phyloP scores from a whole-genome alignment of 1,139 yeast genomes.

The Debaryomycetaceae sp. region DNA sequence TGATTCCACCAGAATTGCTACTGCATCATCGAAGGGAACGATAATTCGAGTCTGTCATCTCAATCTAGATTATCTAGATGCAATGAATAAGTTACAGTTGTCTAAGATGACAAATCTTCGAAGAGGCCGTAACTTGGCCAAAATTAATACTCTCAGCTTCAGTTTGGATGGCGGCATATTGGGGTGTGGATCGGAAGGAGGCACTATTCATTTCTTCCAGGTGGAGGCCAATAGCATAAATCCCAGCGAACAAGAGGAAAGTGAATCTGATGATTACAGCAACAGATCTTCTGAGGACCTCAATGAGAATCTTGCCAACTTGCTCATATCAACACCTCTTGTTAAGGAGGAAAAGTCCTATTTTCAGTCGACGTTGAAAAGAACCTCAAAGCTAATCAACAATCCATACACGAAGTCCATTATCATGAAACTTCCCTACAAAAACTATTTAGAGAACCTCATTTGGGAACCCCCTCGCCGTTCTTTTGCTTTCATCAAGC shows the following conservation, averaged over 20 bases:
- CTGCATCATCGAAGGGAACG: constrained; percentile 72
- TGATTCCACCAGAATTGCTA: constrained; percentile 55
- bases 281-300: constrained; percentile 33
- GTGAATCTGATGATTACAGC: constrained; percentile 9
- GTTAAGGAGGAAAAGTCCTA: constrained; percentile 10
- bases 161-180: constrained; percentile 47
- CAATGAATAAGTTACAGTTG: constrained; percentile 14
- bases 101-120: constrained; percentile 52
- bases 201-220: constrained; percentile 65
- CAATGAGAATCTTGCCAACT: constrained; percentile 43
- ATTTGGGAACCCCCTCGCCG: constrained; percentile 46
- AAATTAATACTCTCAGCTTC: constrained; percentile 54
- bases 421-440: constrained; percentile 40
- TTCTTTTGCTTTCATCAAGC: constrained; percentile 40
- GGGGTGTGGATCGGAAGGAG: constrained; percentile 67
- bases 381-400: constrained; percentile 24
- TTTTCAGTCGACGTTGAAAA: constrained; percentile 13
- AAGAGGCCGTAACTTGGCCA: constrained; percentile 64
- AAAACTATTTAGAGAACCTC: constrained; percentile 39
- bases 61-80: constrained; percentile 8
- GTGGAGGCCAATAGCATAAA: constrained; percentile 16
- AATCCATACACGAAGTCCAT: constrained; percentile 37
- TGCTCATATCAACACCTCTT: constrained; percentile 30
- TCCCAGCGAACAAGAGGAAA: constrained; percentile 8
- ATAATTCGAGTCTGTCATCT: constrained; percentile 52